These are phyloP conservation scores for Abrus pulchellus DNA, from an alignment of 306 rosid species.

Conservation along the genomic window DNA sequence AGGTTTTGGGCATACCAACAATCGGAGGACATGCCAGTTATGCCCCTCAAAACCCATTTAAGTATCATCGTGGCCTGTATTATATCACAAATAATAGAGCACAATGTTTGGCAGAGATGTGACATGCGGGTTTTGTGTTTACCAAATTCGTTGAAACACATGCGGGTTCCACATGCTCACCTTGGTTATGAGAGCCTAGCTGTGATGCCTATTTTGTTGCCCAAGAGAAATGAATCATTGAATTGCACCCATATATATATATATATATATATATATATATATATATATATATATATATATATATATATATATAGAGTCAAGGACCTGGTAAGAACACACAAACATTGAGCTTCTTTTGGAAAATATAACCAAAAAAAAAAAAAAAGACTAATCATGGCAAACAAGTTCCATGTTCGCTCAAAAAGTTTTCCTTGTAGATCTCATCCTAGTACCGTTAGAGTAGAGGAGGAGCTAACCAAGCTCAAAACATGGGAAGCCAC, in stretches of 20 bases:
- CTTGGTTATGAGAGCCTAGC: constrained; percentile 32
- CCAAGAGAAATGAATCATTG: not conserved
- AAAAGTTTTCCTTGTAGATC: constrained; percentile 75
- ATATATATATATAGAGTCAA: constrained; percentile 24
- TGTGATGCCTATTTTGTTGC: constrained; percentile 9
- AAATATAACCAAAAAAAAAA: constrained; percentile 14
- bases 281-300: too few species aligned
- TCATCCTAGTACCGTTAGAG: constrained; percentile 62
- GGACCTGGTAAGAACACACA: constrained; percentile 33
- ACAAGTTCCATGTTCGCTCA: constrained; percentile 59
- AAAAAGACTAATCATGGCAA: constrained; percentile 54
- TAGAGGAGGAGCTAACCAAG: constrained; percentile 63
- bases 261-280: too few species aligned
- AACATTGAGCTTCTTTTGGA: not conserved
- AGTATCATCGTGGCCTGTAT: not conserved
- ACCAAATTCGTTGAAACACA: constrained; percentile 44
- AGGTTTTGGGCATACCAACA: constrained; percentile 41
- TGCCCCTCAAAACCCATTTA: constrained; percentile 25
- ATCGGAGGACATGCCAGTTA: constrained; percentile 43
- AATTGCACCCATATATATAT: constrained; percentile 41
- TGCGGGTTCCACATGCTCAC: constrained; percentile 56
- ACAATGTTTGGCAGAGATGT: too few species aligned
- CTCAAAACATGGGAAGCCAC: constrained; percentile 57
- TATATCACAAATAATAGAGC: too few species aligned
- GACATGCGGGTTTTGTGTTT: not conserved